Evolutionary conservation across 306 rosid genomes (phyloP).

Genomic region (Betula pendula): DNA sequence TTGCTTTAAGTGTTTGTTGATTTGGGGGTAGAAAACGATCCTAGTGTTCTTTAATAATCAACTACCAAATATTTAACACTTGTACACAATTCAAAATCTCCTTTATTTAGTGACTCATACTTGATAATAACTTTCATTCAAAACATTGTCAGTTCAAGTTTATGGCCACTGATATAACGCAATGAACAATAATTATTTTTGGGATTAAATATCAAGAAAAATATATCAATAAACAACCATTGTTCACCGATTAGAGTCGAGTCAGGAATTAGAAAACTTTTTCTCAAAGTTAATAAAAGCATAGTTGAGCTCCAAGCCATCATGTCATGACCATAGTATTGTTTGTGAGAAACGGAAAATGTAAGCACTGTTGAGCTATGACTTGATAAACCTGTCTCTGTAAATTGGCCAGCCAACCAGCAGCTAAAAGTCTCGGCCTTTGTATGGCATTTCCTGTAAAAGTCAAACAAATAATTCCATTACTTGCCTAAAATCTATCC

Average conservation of each 20-base stretch:
- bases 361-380: constrained; percentile 13
- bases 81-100: background rate
- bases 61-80: background rate
- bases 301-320: background rate
- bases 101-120: background rate
- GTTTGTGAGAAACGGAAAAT: background rate
- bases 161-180: background rate
- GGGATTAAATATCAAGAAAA: background rate
- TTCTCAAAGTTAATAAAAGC: background rate
- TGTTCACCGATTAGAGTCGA: background rate
- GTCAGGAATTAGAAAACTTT: background rate
- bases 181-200: background rate
- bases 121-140: background rate
- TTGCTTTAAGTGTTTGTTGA: too few relatives aligned
- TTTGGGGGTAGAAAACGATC: too few relatives aligned
- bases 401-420: constrained; percentile 24
- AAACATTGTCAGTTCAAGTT: background rate
- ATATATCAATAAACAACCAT: background rate
- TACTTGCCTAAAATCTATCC: background rate
- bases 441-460: constrained; percentile 77
- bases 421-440: constrained; percentile 73
- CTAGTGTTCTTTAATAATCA: background rate
- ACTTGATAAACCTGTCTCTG: constrained; percentile 12
- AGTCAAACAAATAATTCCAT: background rate
- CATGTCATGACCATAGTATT: background rate